Evolutionary conservation across 495 filamentous ascomycete species (phyloP), one percentile per base, ranked within the genome.

Genomic region (Letharia lupina): DNA sequence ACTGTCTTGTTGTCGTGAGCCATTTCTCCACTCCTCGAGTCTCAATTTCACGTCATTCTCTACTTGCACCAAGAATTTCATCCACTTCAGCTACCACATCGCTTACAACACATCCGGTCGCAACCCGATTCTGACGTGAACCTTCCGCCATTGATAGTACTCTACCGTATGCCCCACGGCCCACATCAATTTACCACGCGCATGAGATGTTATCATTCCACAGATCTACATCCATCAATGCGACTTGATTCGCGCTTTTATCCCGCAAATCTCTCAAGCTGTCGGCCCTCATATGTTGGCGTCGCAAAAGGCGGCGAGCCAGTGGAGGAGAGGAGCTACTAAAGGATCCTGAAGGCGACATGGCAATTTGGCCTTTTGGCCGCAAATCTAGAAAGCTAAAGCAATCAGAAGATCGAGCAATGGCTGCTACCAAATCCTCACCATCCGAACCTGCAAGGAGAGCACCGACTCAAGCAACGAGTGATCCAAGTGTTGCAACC

Each of bases 311-410:
- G 67, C 70, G 72, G 67, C 65, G 68, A 31, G 64, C 65, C 64
- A 72, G 72, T 61, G 73, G 70, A 44, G 70, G 72, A 58, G 72
- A 75, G 65, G 50, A 68, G 54, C 63, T 70, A 47, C 40, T 72
- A 28, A 66, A 57, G 31, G 59, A 42, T 18, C 62, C 66, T 62
- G 73, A 72, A 64, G 68, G 72, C 79, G 80, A 73, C 68, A 91
- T 90, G 88, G 84, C 84, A 72, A 78, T 91, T 78, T 92, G 89
- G 89, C 89, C 86, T 44, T 92, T 91, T 75, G 81, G 88, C 75
- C 86, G 87, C 65, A 89, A 81, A 74, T 85, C 68, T 61, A 82
- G 81, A 74, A 70, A 69, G 64, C 35, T 20, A 23, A 65, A 20
- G 18, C 45, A 52, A 44, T 31, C 77, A 74, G 67, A 80, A 77